Percentiles rank a stretch among this genome's conserved stretches.
Conservation (phyloP, 495 filamentous ascomycete genomes). For the Letharia lupina region DNA sequence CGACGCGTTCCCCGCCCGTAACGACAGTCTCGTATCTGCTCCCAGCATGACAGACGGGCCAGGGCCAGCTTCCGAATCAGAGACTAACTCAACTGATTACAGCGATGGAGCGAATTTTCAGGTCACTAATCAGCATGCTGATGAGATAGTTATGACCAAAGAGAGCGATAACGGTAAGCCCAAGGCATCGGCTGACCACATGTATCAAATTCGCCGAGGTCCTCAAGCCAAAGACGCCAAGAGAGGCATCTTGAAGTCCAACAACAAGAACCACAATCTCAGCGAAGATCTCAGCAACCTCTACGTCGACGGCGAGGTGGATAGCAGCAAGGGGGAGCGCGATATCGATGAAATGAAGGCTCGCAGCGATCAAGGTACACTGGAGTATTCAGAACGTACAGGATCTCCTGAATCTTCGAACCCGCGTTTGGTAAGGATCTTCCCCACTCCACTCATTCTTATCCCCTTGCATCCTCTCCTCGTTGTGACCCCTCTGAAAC, state of each 20-base stretch:
- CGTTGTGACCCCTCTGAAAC: background rate
- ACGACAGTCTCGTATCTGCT: slow-evolving; percentile 17
- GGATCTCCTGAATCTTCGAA: slow-evolving; percentile 2
- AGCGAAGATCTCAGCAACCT: background rate
- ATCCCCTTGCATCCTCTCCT: background rate
- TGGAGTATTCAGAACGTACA: background rate
- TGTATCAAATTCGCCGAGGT: background rate
- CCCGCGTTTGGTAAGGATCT: slow-evolving; percentile 13
- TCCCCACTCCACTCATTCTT: background rate
- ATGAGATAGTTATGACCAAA: background rate
- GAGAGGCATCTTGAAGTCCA: background rate
- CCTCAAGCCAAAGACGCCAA: background rate
- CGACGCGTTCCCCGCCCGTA: slow-evolving; percentile 12
- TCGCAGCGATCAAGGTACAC: background rate
- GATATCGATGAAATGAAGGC: background rate
- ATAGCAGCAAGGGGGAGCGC: background rate
- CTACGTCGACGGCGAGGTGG: background rate
- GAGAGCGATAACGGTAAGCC: background rate
- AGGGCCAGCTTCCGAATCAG: background rate
- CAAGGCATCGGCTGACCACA: background rate
- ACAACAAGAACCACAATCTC: background rate
- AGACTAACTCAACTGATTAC: background rate
- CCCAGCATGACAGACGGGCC: background rate
- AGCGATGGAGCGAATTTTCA: background rate
- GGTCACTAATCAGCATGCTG: background rate